These are phyloP conservation scores for Gnomoniopsis smithogilvyi DNA, from an alignment of 2,329 filamentous ascomycete genomes.

Conservation along the genomic window DNA sequence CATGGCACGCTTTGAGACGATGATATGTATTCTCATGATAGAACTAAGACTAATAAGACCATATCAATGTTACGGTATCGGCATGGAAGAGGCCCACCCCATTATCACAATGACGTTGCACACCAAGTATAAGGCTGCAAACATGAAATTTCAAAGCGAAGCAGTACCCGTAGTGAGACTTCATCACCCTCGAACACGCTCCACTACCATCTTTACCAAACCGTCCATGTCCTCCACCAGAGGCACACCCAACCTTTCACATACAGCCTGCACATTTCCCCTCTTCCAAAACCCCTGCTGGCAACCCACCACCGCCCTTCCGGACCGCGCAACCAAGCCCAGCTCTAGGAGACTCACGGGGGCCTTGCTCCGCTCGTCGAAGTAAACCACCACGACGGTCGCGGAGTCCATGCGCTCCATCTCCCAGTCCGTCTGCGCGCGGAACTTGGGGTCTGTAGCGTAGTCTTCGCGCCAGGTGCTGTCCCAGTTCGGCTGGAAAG, in stretches of 20 bases:
- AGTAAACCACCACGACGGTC: constrained; percentile 54
- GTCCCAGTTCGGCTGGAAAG: constrained; percentile 55
- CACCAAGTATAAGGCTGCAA: too few relatives aligned
- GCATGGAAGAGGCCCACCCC: not conserved
- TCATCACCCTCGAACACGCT: not conserved
- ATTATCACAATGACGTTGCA: not conserved
- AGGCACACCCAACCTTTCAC: constrained; percentile 42
- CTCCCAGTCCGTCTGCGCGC: constrained; percentile 59
- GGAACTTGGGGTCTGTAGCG: constrained; percentile 39
- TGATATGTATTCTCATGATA: constrained; percentile 14
- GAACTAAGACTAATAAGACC: constrained; percentile 8
- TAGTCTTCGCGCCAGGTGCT: constrained; percentile 48
- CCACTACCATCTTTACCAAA: constrained; percentile 24
- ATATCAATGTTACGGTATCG: not conserved
- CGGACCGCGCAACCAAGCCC: constrained; percentile 44
- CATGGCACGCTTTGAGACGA: not conserved
- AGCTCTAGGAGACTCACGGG: constrained; percentile 60
- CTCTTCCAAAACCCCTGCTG: constrained; percentile 50
- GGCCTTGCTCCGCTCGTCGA: constrained; percentile 48
- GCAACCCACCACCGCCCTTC: constrained; percentile 52
- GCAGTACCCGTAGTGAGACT: not conserved
- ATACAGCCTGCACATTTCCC: constrained; percentile 61
- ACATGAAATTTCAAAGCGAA: too few relatives aligned
- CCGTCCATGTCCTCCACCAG: constrained; percentile 40
- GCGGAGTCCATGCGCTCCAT: constrained; percentile 51